These are phyloP conservation scores for Serendipita sp. DNA, from an alignment of 768 basidiomycete genomes.

Conservation along the genomic window DNA sequence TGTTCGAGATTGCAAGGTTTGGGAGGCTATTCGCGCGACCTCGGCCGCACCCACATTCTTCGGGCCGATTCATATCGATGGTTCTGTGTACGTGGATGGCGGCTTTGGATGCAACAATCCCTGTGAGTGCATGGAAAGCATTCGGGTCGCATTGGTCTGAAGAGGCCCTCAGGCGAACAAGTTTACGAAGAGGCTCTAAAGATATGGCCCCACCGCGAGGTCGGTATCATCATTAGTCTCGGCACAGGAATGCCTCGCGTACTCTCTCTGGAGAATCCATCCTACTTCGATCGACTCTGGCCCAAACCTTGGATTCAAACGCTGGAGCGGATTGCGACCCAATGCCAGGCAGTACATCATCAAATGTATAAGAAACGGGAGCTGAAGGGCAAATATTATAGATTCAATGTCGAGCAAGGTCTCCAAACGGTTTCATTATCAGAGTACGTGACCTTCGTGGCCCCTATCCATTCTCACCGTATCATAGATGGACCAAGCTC, in stretches of 20 bases:
- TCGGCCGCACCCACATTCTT: conserved; percentile 19
- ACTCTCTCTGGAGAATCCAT: background rate
- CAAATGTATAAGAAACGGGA: background rate
- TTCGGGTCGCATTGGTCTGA: background rate
- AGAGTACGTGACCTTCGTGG: background rate
- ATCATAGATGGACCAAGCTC: background rate
- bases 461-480: no score
- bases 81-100: conserved; percentile 9
- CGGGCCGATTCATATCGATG: conserved; percentile 10
- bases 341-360: background rate
- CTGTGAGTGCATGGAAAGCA: background rate
- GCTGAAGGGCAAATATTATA: background rate
- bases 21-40: conserved; percentile 21
- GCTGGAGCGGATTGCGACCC: background rate
- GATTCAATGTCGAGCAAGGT: conserved; percentile 3
- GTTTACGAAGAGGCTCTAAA: background rate
- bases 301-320: background rate
- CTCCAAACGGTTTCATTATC: background rate
- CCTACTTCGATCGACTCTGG: background rate
- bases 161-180: background rate
- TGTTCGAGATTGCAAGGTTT: conserved; percentile 15
- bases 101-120: conserved; percentile 14
- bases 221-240: background rate
- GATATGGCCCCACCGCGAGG: background rate
- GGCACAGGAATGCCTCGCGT: background rate